Conservation (phyloP, 495 filamentous ascomycete genomes). For the Immersiella caudata region DNA sequence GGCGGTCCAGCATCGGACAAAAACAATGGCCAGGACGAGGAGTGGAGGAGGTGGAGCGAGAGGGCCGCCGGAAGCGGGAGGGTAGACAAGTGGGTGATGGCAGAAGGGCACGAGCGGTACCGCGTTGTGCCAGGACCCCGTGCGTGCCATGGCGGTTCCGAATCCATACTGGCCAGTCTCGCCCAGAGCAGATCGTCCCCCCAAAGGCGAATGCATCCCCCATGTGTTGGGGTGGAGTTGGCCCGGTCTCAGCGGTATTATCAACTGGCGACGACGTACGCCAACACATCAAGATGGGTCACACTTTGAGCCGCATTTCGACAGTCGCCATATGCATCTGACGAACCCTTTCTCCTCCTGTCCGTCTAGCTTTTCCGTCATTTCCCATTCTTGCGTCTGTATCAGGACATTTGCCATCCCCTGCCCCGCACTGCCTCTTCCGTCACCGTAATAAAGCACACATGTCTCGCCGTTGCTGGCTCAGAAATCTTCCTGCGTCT, state of each 20-base stretch:
- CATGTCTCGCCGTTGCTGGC: constrained; percentile 61
- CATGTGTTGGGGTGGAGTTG: constrained; percentile 62
- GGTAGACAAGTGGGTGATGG: constrained; percentile 34
- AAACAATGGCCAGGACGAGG: constrained; percentile 25
- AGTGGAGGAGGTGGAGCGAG: constrained; percentile 20
- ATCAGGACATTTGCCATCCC: constrained; percentile 48
- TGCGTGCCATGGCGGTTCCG: constrained; percentile 38
- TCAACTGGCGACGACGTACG: constrained; percentile 82
- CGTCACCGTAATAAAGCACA: constrained; percentile 64
- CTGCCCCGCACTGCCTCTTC: constrained; percentile 53
- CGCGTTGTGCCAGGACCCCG: constrained; percentile 43
- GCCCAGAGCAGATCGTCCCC: constrained; percentile 50
- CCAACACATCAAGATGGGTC: constrained; percentile 87
- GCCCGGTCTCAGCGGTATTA: constrained; percentile 62
- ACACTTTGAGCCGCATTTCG: constrained; percentile 64
- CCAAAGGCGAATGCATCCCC: constrained; percentile 48
- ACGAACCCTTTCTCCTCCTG: constrained; percentile 48
- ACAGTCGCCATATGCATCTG: constrained; percentile 51
- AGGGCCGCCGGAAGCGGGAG: constrained; percentile 15
- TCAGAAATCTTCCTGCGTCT: constrained; percentile 48
- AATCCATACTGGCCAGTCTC: constrained; percentile 44
- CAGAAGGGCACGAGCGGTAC: constrained; percentile 40
- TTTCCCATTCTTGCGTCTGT: constrained; percentile 46
- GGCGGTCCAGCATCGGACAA: constrained; percentile 41
- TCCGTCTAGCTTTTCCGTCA: constrained; percentile 49